Evolutionary conservation across 2,329 filamentous ascomycete genomes (phyloP), one percentile per base, ranked within the genome.

Genomic region (Trichoderma koningiopsis): DNA sequence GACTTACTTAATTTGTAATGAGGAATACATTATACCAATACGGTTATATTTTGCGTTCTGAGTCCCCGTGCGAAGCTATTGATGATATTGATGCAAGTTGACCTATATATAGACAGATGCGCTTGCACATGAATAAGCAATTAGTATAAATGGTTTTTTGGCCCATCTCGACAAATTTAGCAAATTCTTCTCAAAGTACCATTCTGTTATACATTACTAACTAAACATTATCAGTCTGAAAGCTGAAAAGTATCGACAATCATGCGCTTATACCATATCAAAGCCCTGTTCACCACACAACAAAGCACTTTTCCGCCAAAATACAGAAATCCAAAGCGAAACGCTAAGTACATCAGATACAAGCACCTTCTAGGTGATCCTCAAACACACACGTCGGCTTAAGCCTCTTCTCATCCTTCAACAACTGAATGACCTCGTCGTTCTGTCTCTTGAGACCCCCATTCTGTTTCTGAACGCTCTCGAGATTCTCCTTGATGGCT

Each of bases 1-100:
- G 40, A 40, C n/a, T 31, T 61, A 33, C 14, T 22, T 61, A 60
- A 60, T 60, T 43, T 16, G 8, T 60, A 61, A 61, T 61, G n/a
- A 27, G 40, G 40, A 43, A 47, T 10, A n/a, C 33, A 11, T 22
- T 24, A 13, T 49, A 22, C 22, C 10, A 24, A 13, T 4, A 49
- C 13, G 47, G 22, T 13, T 24, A 24, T 22, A 49, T 49, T 24
- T 49, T 8, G 43, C 11, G 10, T 49, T 22, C 3, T 22, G 10
- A 10, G 22, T 49, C 16, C 5, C 37, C 0, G 14, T 16, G 16
- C 16, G 19, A n/a, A 3, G 37, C 16, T 19, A 2, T 2, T n/a
- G 0, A 8, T 19, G 19, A 8, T 2, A 16, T 43, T 8, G 16
- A 6, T 43, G 16, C 37, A 43, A 19, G 5, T n/a, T n/a, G 16